Evolutionary conservation across 139 green algal genomes (phyloP), one percentile per base, ranked within the genome.

Genomic region (Chlorella sp.): DNA sequence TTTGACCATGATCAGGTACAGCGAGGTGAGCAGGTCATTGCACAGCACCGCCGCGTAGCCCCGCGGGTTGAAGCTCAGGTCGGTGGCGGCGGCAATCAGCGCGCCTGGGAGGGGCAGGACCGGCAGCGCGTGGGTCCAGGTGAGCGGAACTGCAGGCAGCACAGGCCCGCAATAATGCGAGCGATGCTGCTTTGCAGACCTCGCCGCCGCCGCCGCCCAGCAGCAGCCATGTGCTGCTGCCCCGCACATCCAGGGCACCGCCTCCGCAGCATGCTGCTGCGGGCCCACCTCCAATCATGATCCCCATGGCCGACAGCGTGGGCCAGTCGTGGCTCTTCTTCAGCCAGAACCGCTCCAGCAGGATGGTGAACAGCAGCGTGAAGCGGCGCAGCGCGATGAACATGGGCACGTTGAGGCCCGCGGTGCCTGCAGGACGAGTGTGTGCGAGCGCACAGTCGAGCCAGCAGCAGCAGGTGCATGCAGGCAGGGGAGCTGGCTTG

Each of bases 1-100:
- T 67, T 96, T 96, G 20, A 96, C 88, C 86, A 95, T 90, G 56
- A 95, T 90, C 8, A 96, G 82, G 85, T 95, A 96, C 36, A 93
- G 81, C 7, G 88, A 85, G 20, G 92, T 94, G 54, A 93, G 81
- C 38, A 95, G 73, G 76, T 96, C 88, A 69, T 96, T 96, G 68
- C 76, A 73, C n/a, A 94, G 68, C 20, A 96, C 89, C 41, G 92
- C 91, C 3, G 76, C 64, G 54, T 96, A 96, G 40, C 93, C 93
- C 5, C 76, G 85, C 19, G 87, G 41, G 58, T 90, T 93, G 85
- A 95, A 95, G 41, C 80, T 91, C 32, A 95, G 76, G 80, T 96
- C 93, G 20, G 91, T 96, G 26, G 84, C 80, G 1, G 93, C 91
- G 1, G 93, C 93, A 17, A 95, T 84, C 32, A 95, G 14, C 22